Percentiles rank a stretch among this genome's conserved stretches.
phyloP scores from a whole-genome alignment of 495 filamentous ascomycete species.

The Cudoniella acicularis region DNA sequence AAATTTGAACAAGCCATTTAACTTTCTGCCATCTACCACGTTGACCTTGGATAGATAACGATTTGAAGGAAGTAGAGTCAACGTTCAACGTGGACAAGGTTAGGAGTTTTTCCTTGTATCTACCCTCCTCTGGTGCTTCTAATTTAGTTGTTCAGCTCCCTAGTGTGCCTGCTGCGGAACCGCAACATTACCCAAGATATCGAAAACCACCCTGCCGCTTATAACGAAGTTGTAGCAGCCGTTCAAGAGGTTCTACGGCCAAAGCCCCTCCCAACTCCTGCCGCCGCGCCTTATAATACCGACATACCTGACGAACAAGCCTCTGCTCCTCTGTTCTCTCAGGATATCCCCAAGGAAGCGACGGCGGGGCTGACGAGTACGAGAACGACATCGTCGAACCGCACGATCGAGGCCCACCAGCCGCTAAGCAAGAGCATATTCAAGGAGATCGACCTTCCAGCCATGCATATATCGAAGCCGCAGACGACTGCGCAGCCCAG shows the following conservation, averaged over 20 bases:
- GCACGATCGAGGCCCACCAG: slow-evolving; percentile 1
- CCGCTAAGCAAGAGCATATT: slow-evolving; percentile 1
- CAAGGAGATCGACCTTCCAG: not conserved
- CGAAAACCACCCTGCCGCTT: slow-evolving; percentile 10
- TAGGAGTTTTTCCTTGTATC: no score
- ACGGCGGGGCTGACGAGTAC: not conserved
- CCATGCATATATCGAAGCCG: slow-evolving; percentile 9
- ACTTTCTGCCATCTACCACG: no score
- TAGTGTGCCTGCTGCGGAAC: slow-evolving; percentile 7
- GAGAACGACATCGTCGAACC: slow-evolving; percentile 4
- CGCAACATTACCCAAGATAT: slow-evolving; percentile 2
- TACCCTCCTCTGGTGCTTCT: no score
- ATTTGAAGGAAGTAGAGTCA: no score
- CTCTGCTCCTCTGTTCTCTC: not conserved
- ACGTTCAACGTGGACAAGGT: no score
- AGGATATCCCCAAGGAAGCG: not conserved
- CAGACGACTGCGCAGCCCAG: slow-evolving; percentile 6
- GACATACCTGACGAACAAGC: slow-evolving; percentile 8
- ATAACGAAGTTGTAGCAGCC: slow-evolving; percentile 8
- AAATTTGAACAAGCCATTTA: no score
- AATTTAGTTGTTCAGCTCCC: slow-evolving; percentile 1
- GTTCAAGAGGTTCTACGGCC: slow-evolving; percentile 10
- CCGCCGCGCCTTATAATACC: slow-evolving; percentile 5
- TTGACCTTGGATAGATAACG: no score
- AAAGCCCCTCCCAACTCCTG: slow-evolving; percentile 10